Evolutionary conservation across 371 early-diverging fungal genomes (phyloP).

Genomic region (Scutellospora calospora): DNA sequence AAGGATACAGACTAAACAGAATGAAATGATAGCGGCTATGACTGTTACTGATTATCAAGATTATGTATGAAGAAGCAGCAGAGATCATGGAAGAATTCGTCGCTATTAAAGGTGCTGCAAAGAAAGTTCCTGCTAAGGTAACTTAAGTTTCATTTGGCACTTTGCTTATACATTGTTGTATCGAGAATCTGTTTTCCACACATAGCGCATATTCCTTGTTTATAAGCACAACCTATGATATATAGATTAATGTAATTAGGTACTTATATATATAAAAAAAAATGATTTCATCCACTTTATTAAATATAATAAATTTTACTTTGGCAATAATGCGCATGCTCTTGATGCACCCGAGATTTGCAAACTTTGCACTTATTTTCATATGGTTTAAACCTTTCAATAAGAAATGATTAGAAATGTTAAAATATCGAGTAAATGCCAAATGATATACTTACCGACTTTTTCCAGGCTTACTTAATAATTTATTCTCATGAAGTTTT

Average conservation of each 20-base stretch:
- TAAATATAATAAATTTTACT: conserved; percentile 50
- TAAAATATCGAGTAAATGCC: neutral
- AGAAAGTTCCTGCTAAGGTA: no score
- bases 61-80: no score
- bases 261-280: conserved; percentile 55
- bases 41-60: no score
- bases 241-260: neutral
- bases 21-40: no score
- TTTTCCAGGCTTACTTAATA: conserved; percentile 68
- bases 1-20: no score
- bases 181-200: conserved; percentile 80
- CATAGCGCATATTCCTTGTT: conserved; percentile 82
- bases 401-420: neutral
- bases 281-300: neutral
- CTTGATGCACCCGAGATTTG: conserved; percentile 71
- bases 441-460: conserved; percentile 54
- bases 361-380: conserved; percentile 72
- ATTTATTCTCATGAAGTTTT: conserved; percentile 74
- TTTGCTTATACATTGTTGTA: conserved; percentile 68
- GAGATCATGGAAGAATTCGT: no score
- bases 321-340: conserved; percentile 75
- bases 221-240: conserved; percentile 57
- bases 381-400: conserved; percentile 60
- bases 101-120: no score
- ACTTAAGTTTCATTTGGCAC: conserved; percentile 35